These are phyloP conservation scores for Blastobotrys proliferans DNA, from an alignment of 1,139 yeast genomes.

Conservation along the genomic window DNA sequence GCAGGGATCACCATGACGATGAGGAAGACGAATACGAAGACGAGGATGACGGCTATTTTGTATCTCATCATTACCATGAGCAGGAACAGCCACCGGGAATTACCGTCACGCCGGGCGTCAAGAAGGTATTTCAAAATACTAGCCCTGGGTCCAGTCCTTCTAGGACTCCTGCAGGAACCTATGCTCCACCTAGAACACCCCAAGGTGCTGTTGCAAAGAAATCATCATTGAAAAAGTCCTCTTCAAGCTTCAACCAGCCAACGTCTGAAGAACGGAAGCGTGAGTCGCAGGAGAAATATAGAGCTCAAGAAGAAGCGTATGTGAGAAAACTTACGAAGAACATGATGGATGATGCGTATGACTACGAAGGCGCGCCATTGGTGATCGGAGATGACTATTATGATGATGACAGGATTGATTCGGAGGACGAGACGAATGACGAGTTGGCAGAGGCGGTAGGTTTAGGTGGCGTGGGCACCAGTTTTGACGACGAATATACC, in stretches of 20 bases:
- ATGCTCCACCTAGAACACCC: constrained; percentile 27
- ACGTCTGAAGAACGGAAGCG: constrained; percentile 11
- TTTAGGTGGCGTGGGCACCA: constrained; percentile 34
- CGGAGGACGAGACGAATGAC: constrained; percentile 12
- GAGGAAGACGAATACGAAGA: background rate
- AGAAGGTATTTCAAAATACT: background rate
- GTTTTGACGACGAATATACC: constrained; percentile 35
- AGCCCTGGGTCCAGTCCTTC: constrained; percentile 15
- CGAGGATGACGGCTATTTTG: constrained; percentile 1
- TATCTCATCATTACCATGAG: background rate
- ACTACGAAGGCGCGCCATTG: constrained; percentile 26
- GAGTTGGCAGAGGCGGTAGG: constrained; percentile 21
- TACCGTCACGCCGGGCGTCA: too few relatives aligned
- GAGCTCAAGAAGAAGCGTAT: constrained; percentile 67
- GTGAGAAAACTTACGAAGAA: constrained; percentile 61
- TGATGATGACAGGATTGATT: constrained; percentile 12
- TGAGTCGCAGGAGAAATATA: constrained; percentile 32
- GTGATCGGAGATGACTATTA: constrained; percentile 19
- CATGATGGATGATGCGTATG: constrained; percentile 54
- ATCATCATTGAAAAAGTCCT: constrained; percentile 9
- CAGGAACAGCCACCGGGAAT: background rate
- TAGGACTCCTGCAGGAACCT: constrained; percentile 29
- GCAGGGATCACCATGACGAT: background rate
- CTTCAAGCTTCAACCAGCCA: background rate
- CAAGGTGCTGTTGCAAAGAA: constrained; percentile 7